Conservation (phyloP, 495 filamentous ascomycete genomes). For the Aspergillus campestris region DNA sequence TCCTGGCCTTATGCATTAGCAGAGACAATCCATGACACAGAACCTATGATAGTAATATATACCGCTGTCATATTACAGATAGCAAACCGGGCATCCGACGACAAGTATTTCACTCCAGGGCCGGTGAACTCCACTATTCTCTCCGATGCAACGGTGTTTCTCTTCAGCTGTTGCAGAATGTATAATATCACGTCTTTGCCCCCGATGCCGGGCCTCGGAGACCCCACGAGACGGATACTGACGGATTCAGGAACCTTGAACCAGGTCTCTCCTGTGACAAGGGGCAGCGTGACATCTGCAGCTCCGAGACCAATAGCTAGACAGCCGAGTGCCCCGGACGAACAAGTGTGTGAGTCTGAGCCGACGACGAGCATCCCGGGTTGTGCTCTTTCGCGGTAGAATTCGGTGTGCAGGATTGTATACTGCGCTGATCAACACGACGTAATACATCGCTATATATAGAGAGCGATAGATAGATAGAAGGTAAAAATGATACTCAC, state of each 20-base stretch:
- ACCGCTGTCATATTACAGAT: constrained; percentile 42
- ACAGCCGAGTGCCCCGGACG: constrained; percentile 30
- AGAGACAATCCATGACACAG: background rate
- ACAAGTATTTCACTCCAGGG: constrained; percentile 23
- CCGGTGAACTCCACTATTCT: constrained; percentile 40
- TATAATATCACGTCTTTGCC: constrained; percentile 43
- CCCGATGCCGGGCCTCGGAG: constrained; percentile 27
- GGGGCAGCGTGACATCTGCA: constrained; percentile 35
- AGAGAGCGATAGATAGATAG: background rate
- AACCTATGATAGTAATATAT: background rate
- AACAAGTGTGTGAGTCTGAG: constrained; percentile 42
- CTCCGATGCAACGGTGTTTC: constrained; percentile 39
- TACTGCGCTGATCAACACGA: constrained; percentile 13
- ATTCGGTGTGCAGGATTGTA: constrained; percentile 43
- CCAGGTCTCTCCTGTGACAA: constrained; percentile 40
- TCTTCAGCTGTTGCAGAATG: constrained; percentile 32
- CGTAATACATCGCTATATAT: too few species aligned
- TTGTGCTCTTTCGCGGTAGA: constrained; percentile 33
- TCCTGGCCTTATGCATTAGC: constrained; percentile 18
- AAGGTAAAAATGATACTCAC: constrained; percentile 3
- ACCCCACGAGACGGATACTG: constrained; percentile 27
- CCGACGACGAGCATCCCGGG: constrained; percentile 39
- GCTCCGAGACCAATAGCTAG: constrained; percentile 37
- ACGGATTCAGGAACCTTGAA: constrained; percentile 37
- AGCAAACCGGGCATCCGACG: constrained; percentile 38